Base-by-base conservation (phyloP, 768 basidiomycete species). In the Suillus subaureus region DNA sequence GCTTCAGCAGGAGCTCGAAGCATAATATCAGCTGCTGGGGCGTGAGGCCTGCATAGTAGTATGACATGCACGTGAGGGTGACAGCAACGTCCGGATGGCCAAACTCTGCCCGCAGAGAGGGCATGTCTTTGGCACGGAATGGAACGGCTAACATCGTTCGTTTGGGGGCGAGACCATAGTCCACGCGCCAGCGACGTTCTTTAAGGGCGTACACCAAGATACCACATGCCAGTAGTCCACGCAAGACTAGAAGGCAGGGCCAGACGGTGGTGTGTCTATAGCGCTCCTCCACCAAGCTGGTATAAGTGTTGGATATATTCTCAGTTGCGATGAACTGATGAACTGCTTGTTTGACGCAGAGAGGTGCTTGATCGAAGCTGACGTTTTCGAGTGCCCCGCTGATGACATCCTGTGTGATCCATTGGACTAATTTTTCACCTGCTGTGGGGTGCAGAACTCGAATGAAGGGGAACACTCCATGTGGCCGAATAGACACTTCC, bases 311-410 rank as follows among this genome's bases (percentile, higher is more conserved):
- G 47, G 47, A 13, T 18, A 71, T 43, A 5, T 69, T 51, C 28
- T 68, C 61, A 26, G n/a, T 49, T 0, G 67, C 69, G 62, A 79
- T 69, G 56, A 79, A 79, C 15, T 31, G 55, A 47, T n/a, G 63
- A 45, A 78, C 69, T 0, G 69, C 67, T 1, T 43, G 31, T 23
- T 54, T 56, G 0, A 75, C 15, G 7, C 0, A 1, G 8, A 23
- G n/a, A 13, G 7, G 47, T 16, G 65, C 61, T n/a, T 54, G 52
- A 16, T 54, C 52, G 52, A 54, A 54, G 18, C 18, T 54, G 52
- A 54, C 21, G 6, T 33, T 67, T 12, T 54, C 31, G 33, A 54
- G 52, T 21, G 31, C 28, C 31, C 68, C 70, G 1, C 28, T 37
- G 60, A 67, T 68, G n/a, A 70, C 18, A 31, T 69, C 68, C 23